These are phyloP conservation scores for Catenaria anguillulae DNA, from an alignment of 371 early-diverging fungal species.

Conservation along the genomic window DNA sequence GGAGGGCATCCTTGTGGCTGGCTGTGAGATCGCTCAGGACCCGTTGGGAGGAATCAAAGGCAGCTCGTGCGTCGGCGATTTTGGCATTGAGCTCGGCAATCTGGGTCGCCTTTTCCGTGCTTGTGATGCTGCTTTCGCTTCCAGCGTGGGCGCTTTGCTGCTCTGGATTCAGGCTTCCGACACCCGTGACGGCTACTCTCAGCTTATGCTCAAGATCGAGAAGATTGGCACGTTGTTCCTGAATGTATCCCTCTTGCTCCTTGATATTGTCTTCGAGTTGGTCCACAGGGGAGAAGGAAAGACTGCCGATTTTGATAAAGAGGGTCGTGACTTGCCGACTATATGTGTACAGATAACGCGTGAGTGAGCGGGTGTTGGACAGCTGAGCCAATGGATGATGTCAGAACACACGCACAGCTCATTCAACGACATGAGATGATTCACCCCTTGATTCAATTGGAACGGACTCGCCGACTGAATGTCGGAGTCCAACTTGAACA, in stretches of 20 bases:
- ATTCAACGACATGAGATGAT: slow-evolving; percentile 21
- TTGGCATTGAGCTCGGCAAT: neutral
- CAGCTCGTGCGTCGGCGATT: neutral
- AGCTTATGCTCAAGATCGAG: neutral
- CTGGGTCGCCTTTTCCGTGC: neutral
- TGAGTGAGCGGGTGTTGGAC: no score
- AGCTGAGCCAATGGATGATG: no score
- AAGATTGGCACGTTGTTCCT: neutral
- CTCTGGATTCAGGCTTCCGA: no score
- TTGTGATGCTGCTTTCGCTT: no score
- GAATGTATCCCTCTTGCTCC: slow-evolving; percentile 7
- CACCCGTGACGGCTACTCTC: no score
- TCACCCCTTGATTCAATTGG: slow-evolving; percentile 18
- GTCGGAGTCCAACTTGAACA: slow-evolving; percentile 34
- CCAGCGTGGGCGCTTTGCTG: no score
- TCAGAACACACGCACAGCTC: slow-evolving; percentile 16
- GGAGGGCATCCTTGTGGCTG: neutral
- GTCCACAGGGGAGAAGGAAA: slow-evolving; percentile 7
- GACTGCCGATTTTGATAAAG: slow-evolving; percentile 26
- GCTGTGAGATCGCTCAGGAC: neutral
- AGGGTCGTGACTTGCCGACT: slow-evolving; percentile 33
- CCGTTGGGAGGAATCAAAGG: neutral
- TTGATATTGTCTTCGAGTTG: slow-evolving; percentile 7
- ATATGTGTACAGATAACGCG: no score
- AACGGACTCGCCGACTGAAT: slow-evolving; percentile 28